A percentile compares a stretch with the other conserved stretches of the same genome.
Conservation (phyloP, 2,329 filamentous ascomycete species). For the Aspergillus nomiae region DNA sequence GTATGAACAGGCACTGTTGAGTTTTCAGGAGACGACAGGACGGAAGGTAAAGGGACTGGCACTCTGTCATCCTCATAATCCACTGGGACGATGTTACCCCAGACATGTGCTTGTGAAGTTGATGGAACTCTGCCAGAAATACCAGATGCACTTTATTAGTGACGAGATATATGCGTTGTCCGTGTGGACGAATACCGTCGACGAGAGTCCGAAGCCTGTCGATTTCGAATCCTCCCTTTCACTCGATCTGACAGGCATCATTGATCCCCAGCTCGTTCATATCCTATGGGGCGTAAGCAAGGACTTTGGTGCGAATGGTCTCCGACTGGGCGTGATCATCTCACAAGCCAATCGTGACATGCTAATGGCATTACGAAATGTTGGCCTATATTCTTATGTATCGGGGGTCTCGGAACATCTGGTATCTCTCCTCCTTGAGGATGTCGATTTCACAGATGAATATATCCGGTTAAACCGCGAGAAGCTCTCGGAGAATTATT, state of each 20-base stretch:
- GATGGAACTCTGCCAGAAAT: slow-evolving; percentile 49
- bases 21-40: slow-evolving; percentile 39
- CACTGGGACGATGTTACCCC: slow-evolving; percentile 52
- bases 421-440: slow-evolving; percentile 46
- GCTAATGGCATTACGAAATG: slow-evolving; percentile 40
- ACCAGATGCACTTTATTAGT: slow-evolving; percentile 57
- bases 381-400: slow-evolving; percentile 50
- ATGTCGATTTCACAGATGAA: slow-evolving; percentile 45
- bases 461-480: slow-evolving; percentile 50
- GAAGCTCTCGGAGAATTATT: slow-evolving; percentile 45
- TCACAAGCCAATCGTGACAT: slow-evolving; percentile 49
- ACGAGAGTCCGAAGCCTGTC: slow-evolving; percentile 13
- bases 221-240: slow-evolving; percentile 51
- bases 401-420: slow-evolving; percentile 47
- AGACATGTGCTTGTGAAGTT: slow-evolving; percentile 37
- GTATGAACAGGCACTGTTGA: slow-evolving; percentile 49
- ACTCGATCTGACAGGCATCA: slow-evolving; percentile 46
- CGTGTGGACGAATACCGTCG: slow-evolving; percentile 42
- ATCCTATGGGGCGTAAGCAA: slow-evolving; percentile 51
- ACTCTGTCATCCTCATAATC: slow-evolving; percentile 56
- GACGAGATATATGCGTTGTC: slow-evolving; percentile 64
- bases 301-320: slow-evolving; percentile 61
- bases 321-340: slow-evolving; percentile 51
- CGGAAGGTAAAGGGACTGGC: slow-evolving; percentile 51
- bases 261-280: slow-evolving; percentile 55